phyloP scores from a whole-genome alignment of 169 alveolate genomes.

The Amoebophrya sp. region DNA sequence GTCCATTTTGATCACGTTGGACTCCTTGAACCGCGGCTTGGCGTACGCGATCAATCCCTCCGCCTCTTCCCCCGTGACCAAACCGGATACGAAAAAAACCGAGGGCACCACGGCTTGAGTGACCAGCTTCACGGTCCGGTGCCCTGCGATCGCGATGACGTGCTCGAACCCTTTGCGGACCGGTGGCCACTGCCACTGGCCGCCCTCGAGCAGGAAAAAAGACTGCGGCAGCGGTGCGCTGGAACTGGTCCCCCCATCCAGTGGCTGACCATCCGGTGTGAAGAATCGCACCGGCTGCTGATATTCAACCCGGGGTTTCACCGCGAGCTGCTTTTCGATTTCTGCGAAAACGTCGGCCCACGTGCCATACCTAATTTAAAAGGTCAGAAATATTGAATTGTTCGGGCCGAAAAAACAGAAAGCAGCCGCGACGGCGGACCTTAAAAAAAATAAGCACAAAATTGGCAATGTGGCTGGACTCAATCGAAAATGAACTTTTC shows the following conservation, averaged over 20 bases:
- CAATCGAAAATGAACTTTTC: no score
- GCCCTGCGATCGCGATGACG: neutral
- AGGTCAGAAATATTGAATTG: no score
- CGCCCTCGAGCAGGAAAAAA: neutral
- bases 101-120: neutral
- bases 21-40: neutral
- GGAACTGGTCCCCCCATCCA: no score
- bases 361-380: no score
- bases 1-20: neutral
- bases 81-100: neutral
- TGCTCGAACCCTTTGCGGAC: neutral
- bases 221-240: no score
- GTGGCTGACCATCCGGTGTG: neutral
- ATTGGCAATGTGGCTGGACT: no score
- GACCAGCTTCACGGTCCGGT: neutral
- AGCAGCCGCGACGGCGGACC: no score
- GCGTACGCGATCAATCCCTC: neutral
- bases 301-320: neutral
- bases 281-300: conserved; percentile 4
- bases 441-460: no score
- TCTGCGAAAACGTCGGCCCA: neutral
- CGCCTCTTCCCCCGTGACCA: neutral
- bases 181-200: conserved; percentile 21
- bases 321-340: neutral
- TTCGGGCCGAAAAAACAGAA: no score